These are phyloP conservation scores for Ceratobasidium sp. DNA, from an alignment of 1,284 basidiomycete species.

Conservation along the genomic window DNA sequence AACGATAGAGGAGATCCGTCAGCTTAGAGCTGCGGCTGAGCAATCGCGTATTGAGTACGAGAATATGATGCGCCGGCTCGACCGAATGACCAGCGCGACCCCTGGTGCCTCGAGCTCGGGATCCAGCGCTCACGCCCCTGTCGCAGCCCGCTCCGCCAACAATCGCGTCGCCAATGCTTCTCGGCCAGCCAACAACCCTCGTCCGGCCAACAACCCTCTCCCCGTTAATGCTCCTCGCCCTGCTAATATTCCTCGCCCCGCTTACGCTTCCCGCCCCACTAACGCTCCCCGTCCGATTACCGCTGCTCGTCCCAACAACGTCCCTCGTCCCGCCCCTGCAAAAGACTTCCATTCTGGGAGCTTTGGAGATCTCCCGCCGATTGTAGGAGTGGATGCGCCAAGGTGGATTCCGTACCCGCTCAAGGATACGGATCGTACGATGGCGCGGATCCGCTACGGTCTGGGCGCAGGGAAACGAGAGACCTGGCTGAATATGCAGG, in stretches of 20 bases:
- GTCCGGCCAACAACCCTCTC: background rate
- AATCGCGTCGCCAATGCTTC: background rate
- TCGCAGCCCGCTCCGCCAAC: background rate
- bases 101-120: slow-evolving; percentile 10
- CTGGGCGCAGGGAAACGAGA: background rate
- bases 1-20: background rate
- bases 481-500: background rate
- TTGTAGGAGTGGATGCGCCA: background rate
- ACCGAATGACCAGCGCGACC: background rate
- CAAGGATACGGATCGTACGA: background rate
- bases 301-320: background rate
- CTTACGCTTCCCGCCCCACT: background rate
- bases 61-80: background rate
- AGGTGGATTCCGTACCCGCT: background rate
- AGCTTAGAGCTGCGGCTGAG: background rate
- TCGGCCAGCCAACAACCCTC: background rate
- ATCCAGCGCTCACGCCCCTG: background rate
- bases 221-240: background rate
- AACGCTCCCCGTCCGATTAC: background rate
- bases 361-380: background rate
- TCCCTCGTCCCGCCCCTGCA: background rate
- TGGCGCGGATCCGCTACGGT: slow-evolving; percentile 9
- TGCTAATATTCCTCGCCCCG: background rate
- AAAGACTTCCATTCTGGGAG: background rate
- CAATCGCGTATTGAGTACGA: background rate